Evolutionary conservation across 345 rosid genomes (phyloP).

Genomic region (Stellera chamaejasme): DNA sequence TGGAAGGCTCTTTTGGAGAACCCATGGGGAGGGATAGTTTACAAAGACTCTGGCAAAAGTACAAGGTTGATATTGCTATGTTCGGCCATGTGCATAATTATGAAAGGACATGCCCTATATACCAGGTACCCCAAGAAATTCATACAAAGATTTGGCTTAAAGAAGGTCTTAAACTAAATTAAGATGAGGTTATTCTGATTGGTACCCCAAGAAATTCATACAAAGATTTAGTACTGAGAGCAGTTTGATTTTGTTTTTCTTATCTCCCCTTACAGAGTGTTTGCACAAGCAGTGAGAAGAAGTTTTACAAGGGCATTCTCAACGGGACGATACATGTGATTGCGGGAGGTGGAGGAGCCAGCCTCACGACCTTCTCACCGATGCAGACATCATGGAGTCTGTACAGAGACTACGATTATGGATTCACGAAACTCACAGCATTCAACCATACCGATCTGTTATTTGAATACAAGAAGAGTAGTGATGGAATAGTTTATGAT

Average conservation of each 20-base stretch:
- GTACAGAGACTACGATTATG: slow-evolving; percentile 36
- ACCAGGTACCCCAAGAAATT: slow-evolving; percentile 33
- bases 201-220: too few relatives aligned
- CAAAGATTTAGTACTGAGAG: too few relatives aligned
- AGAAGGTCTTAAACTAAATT: too few relatives aligned
- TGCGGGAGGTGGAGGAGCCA: slow-evolving; percentile 48
- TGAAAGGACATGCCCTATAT: slow-evolving; percentile 71
- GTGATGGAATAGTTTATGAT: slow-evolving; percentile 35
- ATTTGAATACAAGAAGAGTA: slow-evolving; percentile 30
- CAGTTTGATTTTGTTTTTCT: too few relatives aligned
- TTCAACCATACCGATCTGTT: slow-evolving; percentile 26
- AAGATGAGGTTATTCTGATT: too few relatives aligned
- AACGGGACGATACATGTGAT: slow-evolving; percentile 49
- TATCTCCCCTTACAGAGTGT: slow-evolving; percentile 20
- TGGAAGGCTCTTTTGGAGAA: slow-evolving; percentile 54
- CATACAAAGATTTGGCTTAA: too few relatives aligned
- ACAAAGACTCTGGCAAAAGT: slow-evolving; percentile 81
- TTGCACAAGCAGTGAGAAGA: slow-evolving; percentile 24
- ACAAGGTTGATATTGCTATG: slow-evolving; percentile 75
- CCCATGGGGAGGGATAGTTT: slow-evolving; percentile 74
- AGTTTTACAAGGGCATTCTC: slow-evolving; percentile 30
- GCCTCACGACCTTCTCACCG: slow-evolving; percentile 24
- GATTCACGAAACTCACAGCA: slow-evolving; percentile 35
- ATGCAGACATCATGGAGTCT: slow-evolving; percentile 34
- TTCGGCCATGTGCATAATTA: slow-evolving; percentile 84